Percentiles rank a stretch among this genome's conserved stretches.
Evolutionary conservation across 1,284 basidiomycete species (phyloP).

Genomic region (Xerocomus minutiporus): DNA sequence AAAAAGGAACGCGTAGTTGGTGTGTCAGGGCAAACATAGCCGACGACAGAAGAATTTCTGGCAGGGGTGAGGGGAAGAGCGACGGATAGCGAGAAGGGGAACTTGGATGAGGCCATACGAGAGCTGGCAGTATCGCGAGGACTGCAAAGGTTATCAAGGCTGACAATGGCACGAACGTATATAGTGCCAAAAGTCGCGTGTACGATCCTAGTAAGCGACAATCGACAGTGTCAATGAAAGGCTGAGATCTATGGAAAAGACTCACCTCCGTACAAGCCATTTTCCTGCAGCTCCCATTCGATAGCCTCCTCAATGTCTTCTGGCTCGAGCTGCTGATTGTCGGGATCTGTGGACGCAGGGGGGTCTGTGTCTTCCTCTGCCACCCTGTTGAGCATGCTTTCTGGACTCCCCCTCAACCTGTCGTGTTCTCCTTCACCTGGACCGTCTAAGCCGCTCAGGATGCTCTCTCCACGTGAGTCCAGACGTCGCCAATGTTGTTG

Average conservation of each 20-base stretch:
- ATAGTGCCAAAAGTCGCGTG: conserved; percentile 44
- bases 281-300: conserved; percentile 53
- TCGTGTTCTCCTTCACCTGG: conserved; percentile 22
- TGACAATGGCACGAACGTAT: conserved; percentile 54
- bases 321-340: conserved; percentile 14
- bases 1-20: conserved; percentile 51
- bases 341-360: conserved; percentile 2
- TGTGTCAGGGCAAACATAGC: conserved; percentile 59
- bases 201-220: conserved; percentile 51
- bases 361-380: conserved; percentile 39
- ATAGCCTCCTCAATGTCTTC: conserved; percentile 37
- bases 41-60: conserved; percentile 54
- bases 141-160: conserved; percentile 45
- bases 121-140: conserved; percentile 45
- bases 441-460: conserved; percentile 29
- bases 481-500: conserved; percentile 31
- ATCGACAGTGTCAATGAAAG: conserved; percentile 7
- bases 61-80: conserved; percentile 53
- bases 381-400: conserved; percentile 38
- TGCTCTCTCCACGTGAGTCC: conserved; percentile 32
- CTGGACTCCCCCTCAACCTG: conserved; percentile 27
- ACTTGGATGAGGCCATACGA: conserved; percentile 40
- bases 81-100: conserved; percentile 39
- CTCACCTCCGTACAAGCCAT: conserved; percentile 58
- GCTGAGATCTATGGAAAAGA: background rate